Evolutionary conservation across 2,329 filamentous ascomycete species (phyloP).

Genomic region (Fusarium sp.): DNA sequence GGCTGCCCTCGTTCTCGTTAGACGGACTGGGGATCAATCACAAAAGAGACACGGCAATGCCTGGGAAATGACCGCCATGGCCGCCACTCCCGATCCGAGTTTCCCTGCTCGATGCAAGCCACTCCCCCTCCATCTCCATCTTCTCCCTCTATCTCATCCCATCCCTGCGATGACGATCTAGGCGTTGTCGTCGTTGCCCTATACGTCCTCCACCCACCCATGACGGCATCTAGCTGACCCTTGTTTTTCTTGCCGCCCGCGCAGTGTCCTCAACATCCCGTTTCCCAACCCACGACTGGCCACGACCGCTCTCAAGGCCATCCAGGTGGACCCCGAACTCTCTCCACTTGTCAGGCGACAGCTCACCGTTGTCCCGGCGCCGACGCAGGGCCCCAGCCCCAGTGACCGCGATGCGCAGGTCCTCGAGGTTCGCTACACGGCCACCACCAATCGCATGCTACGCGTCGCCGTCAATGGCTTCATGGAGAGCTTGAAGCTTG

Average conservation of each 20-base stretch:
- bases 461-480: slow-evolving; percentile 96
- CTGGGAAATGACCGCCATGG: slow-evolving; percentile 51
- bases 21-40: slow-evolving; percentile 27
- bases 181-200: slow-evolving; percentile 12
- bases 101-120: slow-evolving; percentile 73
- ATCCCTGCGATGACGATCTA: slow-evolving; percentile 28
- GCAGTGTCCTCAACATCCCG: slow-evolving; percentile 80
- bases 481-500: slow-evolving; percentile 87
- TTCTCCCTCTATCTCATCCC: slow-evolving; percentile 6
- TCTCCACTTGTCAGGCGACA: slow-evolving; percentile 83
- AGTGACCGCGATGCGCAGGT: slow-evolving; percentile 52
- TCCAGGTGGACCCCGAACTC: slow-evolving; percentile 89
- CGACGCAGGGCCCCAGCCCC: slow-evolving; percentile 32
- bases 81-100: slow-evolving; percentile 58
- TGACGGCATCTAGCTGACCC: slow-evolving; percentile 30
- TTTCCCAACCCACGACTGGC: slow-evolving; percentile 86
- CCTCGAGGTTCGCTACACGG: slow-evolving; percentile 81
- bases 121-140: slow-evolving; percentile 25
- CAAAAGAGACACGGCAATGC: slow-evolving; percentile 13
- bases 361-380: slow-evolving; percentile 67
- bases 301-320: slow-evolving; percentile 76
- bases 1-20: slow-evolving; percentile 2
- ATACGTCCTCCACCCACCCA: not conserved
- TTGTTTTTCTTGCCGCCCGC: slow-evolving; percentile 36
- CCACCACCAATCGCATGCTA: slow-evolving; percentile 95